Evolutionary conservation across 345 rosid genomes (phyloP).

Genomic region (Abelmoschus esculentus): DNA sequence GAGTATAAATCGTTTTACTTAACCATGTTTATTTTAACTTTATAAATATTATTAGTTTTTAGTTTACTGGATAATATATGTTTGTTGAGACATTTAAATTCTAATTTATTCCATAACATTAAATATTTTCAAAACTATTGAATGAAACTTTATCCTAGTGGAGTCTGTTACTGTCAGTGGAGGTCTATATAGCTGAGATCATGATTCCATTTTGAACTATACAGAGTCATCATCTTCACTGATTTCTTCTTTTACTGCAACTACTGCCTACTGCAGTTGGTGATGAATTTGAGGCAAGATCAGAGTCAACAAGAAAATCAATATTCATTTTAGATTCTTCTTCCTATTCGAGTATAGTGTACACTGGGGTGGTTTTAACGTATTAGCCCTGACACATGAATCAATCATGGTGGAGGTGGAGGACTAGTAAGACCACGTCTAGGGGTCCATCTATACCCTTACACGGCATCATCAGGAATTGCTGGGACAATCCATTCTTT

Average conservation of each 20-base stretch:
- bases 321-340: neutral
- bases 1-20: too few species aligned
- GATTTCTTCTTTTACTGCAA: constrained; percentile 25
- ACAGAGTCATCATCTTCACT: constrained; percentile 18
- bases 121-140: too few species aligned
- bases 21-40: too few species aligned
- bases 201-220: constrained; percentile 1
- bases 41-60: too few species aligned
- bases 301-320: constrained; percentile 4
- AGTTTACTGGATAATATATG: too few species aligned
- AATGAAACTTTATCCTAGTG: too few species aligned
- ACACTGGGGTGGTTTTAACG: neutral
- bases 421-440: constrained; percentile 1
- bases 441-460: neutral
- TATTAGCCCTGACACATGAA: constrained; percentile 11
- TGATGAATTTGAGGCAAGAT: neutral
- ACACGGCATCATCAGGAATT: constrained; percentile 11
- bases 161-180: too few species aligned
- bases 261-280: constrained; percentile 23
- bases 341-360: neutral
- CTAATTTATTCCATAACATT: too few species aligned
- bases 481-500: constrained; percentile 17
- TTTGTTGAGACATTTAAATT: too few species aligned
- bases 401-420: constrained; percentile 10
- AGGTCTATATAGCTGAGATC: neutral